Conservation (phyloP, 345 rosid species). For the Pistacia integerrima region DNA sequence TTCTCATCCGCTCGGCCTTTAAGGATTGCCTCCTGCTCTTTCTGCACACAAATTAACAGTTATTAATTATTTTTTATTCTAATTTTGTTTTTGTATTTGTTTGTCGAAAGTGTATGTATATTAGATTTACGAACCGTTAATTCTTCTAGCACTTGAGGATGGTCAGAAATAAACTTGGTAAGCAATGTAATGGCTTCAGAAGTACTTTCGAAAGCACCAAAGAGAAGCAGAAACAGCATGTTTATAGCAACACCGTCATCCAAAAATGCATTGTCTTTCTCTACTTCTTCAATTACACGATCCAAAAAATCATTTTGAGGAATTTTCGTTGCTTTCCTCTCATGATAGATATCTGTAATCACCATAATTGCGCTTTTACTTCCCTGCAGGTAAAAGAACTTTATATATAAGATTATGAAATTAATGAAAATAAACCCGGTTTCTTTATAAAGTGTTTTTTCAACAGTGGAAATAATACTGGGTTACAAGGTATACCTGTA, state of each 20-base stretch:
- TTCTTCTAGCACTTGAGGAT: not conserved
- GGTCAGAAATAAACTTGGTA: conserved; percentile 5
- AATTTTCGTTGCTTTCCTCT: conserved; percentile 16
- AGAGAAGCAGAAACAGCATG: conserved; percentile 18
- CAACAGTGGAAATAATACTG: too few species aligned
- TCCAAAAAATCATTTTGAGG: conserved; percentile 26
- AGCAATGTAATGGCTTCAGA: conserved; percentile 8
- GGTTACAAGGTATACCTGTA: conserved; percentile 20
- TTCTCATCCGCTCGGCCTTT: conserved; percentile 15
- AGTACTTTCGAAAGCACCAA: conserved; percentile 19
- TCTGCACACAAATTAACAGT: not conserved
- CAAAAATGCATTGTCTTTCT: conserved; percentile 13
- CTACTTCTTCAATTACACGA: conserved; percentile 19
- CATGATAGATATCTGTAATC: conserved; percentile 10
- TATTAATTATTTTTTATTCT: not conserved
- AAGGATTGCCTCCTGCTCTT: conserved; percentile 38
- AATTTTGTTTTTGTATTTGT: too few species aligned
- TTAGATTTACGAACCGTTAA: not conserved
- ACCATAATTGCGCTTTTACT: conserved; percentile 2
- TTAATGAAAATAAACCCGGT: not conserved
- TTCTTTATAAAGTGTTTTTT: too few species aligned
- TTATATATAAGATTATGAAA: too few species aligned
- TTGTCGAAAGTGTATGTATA: too few species aligned
- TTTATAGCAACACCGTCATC: conserved; percentile 8
- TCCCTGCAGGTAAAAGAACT: conserved; percentile 13